Evolutionary conservation across 345 rosid genomes (phyloP), one percentile per base, ranked within the genome.

Genomic region (Sisymbrium irio): DNA sequence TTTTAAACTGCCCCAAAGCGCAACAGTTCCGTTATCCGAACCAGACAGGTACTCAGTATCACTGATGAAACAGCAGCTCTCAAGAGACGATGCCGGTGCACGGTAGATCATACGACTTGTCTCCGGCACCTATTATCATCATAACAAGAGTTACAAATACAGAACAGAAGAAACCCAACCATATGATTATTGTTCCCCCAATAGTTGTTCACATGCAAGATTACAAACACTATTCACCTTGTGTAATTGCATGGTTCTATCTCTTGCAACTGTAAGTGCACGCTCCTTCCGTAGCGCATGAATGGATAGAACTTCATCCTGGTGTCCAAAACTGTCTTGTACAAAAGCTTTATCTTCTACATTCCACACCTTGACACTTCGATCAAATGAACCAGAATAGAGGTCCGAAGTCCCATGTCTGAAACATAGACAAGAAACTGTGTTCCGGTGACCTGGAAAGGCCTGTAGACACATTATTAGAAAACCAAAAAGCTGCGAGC

Each of bases 381-480:
- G 81, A 82, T 93, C 99, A 82, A 82, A 96, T 54, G 99, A 96
- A 83, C 98, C 99, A 84, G 98, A 96, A 80, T 89, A 93, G 78
- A 96, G 87, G 64, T 96, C 99, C 0, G 90, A 27, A 37, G 92
- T 84, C 35, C 97, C 97, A 45, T 86, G 85, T 85, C 97, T 86
- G 86, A 92, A 96, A 63, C 83, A 80, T 77, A 96, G 81, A 77
- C 95, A 85, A 35, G 99, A 92, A 2, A 96, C 93, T 5, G 97
- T 84, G 28, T 84, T 87, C 82, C 84, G 79, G 73, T 96, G 99
- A 81, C 99, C 99, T 51, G 98, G 82, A 78, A 96, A 96, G 35
- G 96, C 93, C 98, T 92, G 88, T 39, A 77, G 61, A 72, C 70
- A 78, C 73, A 85, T 14, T 62, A 75, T 42, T 65, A 22, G 1